Evolutionary conservation across 441 rosid genomes (phyloP).

Genomic region (Jatropha podagrica): DNA sequence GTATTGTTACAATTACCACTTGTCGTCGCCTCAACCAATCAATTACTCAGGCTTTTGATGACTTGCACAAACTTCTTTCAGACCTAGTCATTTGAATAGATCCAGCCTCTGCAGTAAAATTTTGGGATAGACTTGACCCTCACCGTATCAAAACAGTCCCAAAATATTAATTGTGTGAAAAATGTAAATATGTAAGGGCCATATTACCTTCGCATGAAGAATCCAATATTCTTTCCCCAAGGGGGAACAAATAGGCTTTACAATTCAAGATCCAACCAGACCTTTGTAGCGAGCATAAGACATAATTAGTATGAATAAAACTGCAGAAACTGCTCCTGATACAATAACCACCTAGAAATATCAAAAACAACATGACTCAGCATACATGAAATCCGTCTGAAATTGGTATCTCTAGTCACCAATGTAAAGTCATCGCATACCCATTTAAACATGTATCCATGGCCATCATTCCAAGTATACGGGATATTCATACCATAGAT

Average conservation of each 20-base stretch:
- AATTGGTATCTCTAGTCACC: not conserved
- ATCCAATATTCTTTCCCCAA: not conserved
- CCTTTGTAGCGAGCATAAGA: slow-evolving; percentile 82
- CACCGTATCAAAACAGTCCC: not conserved
- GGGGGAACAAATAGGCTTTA: not conserved
- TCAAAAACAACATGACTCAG: not conserved
- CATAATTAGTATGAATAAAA: slow-evolving; percentile 52
- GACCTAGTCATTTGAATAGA: not conserved
- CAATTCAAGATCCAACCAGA: slow-evolving; percentile 71
- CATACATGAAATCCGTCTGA: not conserved
- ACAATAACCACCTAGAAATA: slow-evolving; percentile 56
- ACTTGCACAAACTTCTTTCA: not conserved
- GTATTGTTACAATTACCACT: slow-evolving; percentile 10
- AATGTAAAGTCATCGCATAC: slow-evolving; percentile 38
- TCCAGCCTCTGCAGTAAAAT: not conserved
- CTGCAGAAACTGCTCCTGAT: slow-evolving; percentile 36
- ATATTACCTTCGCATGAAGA: not conserved
- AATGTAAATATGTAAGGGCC: not conserved
- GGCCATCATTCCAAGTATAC: slow-evolving; percentile 63
- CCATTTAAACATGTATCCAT: slow-evolving; percentile 81
- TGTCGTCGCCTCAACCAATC: not conserved
- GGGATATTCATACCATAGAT: slow-evolving; percentile 97
- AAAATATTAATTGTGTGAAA: not conserved
- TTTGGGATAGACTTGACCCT: not conserved
- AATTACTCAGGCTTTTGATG: slow-evolving; percentile 4